Evolutionary conservation across 2,329 filamentous ascomycete species (phyloP).

Genomic region (Ophiognomonia clavigignenti-juglandacearum): DNA sequence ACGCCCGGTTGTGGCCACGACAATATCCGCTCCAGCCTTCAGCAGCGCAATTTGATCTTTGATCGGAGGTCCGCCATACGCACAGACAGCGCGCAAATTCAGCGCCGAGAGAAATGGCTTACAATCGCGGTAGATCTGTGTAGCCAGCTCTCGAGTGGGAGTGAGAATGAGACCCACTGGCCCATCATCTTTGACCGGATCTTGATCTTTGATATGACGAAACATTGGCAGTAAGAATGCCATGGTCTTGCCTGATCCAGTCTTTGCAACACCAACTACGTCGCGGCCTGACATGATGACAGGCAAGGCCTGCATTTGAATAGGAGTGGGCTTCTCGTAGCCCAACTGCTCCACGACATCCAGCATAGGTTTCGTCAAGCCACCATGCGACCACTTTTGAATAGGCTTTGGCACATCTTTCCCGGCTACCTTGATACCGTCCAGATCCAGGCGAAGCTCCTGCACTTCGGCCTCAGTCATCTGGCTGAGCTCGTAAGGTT

Average conservation of each 20-base stretch:
- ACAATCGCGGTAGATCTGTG: constrained; percentile 91
- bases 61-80: constrained; percentile 92
- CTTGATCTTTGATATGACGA: constrained; percentile 92
- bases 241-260: constrained; percentile 94
- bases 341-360: constrained; percentile 78
- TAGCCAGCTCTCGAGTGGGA: constrained; percentile 87
- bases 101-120: constrained; percentile 90
- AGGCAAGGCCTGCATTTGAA: constrained; percentile 92
- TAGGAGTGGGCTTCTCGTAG: constrained; percentile 85
- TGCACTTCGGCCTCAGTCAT: constrained; percentile 82
- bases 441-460: constrained; percentile 78
- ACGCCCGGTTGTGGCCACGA: constrained; percentile 90
- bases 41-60: constrained; percentile 96
- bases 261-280: constrained; percentile 95
- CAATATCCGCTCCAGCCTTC: constrained; percentile 90
- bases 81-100: constrained; percentile 80
- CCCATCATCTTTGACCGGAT: constrained; percentile 77
- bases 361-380: constrained; percentile 78
- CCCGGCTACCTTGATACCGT: constrained; percentile 91
- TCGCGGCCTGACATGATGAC: constrained; percentile 95
- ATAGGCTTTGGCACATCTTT: constrained; percentile 89
- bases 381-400: constrained; percentile 94
- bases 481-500: constrained; percentile 75
- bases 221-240: constrained; percentile 97
- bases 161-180: constrained; percentile 87